Conservation (phyloP, 768 basidiomycete species). For the Russula ochroleuca region DNA sequence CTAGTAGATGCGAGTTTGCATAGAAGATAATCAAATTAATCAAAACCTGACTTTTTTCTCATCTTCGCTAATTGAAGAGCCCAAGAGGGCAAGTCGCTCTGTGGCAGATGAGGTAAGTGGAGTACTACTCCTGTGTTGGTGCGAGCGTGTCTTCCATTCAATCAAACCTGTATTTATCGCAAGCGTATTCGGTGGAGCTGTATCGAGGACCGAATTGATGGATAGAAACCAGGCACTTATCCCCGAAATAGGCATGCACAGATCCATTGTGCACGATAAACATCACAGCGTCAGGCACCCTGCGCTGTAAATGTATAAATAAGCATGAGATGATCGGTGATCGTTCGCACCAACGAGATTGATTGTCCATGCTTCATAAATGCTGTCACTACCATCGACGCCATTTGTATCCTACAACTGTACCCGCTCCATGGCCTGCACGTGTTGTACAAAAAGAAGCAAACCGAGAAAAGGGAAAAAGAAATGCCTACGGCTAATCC, state of each 20-base stretch:
- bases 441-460: neutral
- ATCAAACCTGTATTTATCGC: neutral
- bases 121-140: neutral
- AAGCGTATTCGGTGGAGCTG: neutral
- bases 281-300: neutral
- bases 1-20: neutral
- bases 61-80: too few relatives aligned
- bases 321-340: neutral
- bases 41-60: too few relatives aligned
- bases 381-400: neutral
- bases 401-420: constrained; percentile 8
- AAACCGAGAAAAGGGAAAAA: neutral
- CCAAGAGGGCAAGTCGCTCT: too few relatives aligned
- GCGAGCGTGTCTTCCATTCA: too few relatives aligned
- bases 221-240: neutral
- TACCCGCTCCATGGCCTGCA: neutral
- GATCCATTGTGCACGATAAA: too few relatives aligned
- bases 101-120: neutral
- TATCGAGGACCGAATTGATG: too few relatives aligned
- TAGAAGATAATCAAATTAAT: neutral
- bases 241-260: neutral
- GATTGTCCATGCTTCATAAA: neutral
- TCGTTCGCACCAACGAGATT: too few relatives aligned
- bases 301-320: neutral
- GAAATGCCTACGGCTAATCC: neutral